Evolutionary conservation across 2,329 filamentous ascomycete species (phyloP).

Genomic region (Tricladium varicosporioides): DNA sequence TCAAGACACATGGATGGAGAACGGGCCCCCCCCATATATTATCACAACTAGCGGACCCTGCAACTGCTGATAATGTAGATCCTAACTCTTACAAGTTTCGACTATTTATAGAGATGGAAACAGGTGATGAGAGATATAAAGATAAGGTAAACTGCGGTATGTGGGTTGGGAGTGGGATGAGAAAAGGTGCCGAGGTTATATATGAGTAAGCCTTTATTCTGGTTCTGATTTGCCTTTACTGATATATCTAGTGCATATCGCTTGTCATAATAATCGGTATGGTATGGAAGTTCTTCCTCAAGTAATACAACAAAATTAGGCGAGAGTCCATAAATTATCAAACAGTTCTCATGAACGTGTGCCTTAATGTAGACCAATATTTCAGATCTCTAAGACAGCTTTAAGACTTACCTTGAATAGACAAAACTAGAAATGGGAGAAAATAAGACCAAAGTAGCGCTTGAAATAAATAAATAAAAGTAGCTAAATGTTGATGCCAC

Average conservation of each 20-base stretch:
- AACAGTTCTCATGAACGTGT: too few species aligned
- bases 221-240: not conserved
- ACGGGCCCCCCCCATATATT: slow-evolving; percentile 43
- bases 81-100: slow-evolving; percentile 44
- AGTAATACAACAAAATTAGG: too few species aligned
- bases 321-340: too few species aligned
- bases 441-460: too few species aligned
- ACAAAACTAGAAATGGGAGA: too few species aligned
- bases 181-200: slow-evolving; percentile 43
- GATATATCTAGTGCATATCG: slow-evolving; percentile 16
- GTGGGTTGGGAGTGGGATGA: slow-evolving; percentile 48
- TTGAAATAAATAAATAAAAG: too few species aligned
- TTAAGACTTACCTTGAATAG: too few species aligned
- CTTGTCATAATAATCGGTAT: not conserved
- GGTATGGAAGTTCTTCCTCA: too few species aligned
- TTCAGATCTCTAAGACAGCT: too few species aligned
- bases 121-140: slow-evolving; percentile 47
- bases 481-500: too few species aligned
- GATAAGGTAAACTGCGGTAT: slow-evolving; percentile 49
- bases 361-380: too few species aligned
- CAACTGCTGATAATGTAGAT: slow-evolving; percentile 28
- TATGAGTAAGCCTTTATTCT: slow-evolving; percentile 38
- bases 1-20: slow-evolving; percentile 47
- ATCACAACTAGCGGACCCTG: slow-evolving; percentile 26
- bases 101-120: slow-evolving; percentile 49